Conservation (phyloP, 306 rosid species). For the Medicago ruthenica region DNA sequence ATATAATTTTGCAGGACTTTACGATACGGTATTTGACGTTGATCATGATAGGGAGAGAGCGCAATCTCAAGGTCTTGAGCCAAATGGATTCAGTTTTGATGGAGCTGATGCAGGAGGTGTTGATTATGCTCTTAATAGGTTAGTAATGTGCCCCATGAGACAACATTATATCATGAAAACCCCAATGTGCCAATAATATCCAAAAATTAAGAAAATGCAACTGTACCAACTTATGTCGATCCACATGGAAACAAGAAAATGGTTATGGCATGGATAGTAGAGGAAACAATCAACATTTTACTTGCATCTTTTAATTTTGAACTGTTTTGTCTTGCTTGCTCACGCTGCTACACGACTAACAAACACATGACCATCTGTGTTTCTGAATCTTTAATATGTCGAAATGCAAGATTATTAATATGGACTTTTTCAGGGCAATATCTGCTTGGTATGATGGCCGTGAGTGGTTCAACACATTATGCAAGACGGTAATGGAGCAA, state of each 20-base stretch:
- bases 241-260: neutral
- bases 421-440: constrained; percentile 74
- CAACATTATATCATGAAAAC: constrained; percentile 20
- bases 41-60: constrained; percentile 88
- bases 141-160: constrained; percentile 35
- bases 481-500: constrained; percentile 96
- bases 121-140: constrained; percentile 95
- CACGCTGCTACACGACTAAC: neutral
- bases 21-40: constrained; percentile 86
- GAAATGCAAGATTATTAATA: constrained; percentile 4
- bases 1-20: constrained; percentile 66
- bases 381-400: neutral
- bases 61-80: constrained; percentile 74
- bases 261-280: neutral
- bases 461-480: constrained; percentile 78
- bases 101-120: constrained; percentile 90
- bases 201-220: neutral
- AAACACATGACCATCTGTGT: neutral
- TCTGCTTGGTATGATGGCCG: constrained; percentile 80
- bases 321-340: constrained; percentile 29
- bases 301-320: neutral
- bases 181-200: constrained; percentile 14
- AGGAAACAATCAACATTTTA: neutral
- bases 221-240: neutral
- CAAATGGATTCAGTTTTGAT: constrained; percentile 92